phyloP scores from a whole-genome alignment of 2,329 filamentous ascomycete species.

The Dryadomyces quercivorus region DNA sequence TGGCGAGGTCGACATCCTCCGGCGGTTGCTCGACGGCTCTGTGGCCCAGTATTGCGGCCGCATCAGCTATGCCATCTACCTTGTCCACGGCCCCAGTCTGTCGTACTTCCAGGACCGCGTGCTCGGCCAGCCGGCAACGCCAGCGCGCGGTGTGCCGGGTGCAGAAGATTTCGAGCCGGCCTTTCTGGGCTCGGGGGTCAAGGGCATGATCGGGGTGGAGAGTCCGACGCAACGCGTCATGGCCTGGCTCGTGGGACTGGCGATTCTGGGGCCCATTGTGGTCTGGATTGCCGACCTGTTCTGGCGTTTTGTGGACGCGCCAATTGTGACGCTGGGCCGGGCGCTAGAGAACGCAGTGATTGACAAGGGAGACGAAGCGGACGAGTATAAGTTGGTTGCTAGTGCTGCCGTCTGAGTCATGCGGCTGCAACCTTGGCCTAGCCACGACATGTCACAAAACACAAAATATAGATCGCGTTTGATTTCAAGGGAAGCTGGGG shows the following conservation, averaged over 20 bases:
- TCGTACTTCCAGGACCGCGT: conserved; percentile 22
- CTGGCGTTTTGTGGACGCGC: conserved; percentile 43
- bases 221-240: conserved; percentile 18
- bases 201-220: conserved; percentile 20
- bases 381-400: not conserved
- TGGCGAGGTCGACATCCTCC: conserved; percentile 22
- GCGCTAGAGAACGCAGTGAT: conserved; percentile 17
- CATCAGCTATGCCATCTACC: conserved; percentile 45
- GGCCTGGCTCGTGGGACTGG: conserved; percentile 26
- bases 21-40: conserved; percentile 29
- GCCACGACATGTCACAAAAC: no score
- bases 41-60: conserved; percentile 42
- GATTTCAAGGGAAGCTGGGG: no score
- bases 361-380: conserved; percentile 7
- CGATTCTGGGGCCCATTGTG: conserved; percentile 21
- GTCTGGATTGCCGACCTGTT: conserved; percentile 48
- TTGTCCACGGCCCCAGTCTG: conserved; percentile 42
- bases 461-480: no score
- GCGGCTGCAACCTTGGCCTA: no score
- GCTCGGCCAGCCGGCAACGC: conserved; percentile 15
- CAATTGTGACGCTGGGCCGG: conserved; percentile 18
- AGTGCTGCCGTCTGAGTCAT: not conserved
- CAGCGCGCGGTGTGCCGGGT: conserved; percentile 13
- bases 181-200: conserved; percentile 17
- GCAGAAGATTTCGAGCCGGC: conserved; percentile 12